Evolutionary conservation across 2,329 filamentous ascomycete species (phyloP), one percentile per base, ranked within the genome.

Genomic region (Chaetomiaceae sp.): DNA sequence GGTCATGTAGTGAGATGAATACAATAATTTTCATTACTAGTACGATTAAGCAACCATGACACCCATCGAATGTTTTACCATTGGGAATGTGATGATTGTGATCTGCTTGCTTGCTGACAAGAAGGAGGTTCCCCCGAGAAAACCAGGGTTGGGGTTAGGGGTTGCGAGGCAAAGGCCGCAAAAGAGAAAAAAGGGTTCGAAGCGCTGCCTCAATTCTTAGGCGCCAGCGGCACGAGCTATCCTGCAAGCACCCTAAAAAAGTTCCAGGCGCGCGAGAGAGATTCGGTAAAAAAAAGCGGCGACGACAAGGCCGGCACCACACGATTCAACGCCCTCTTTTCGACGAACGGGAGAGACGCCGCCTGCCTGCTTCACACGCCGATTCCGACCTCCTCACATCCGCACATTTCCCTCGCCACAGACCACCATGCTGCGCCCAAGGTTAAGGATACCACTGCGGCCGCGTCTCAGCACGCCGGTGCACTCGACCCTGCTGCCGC

Each of bases 381-480:
- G n/a, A n/a, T n/a, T 30, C 27, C 36, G 29, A 6, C 27, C 36
- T 37, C 27, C 23, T 21, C 25, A 2, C 5, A 36, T 20, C 32
- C 27, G 18, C 21, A 27, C 13, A 51, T 16, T 16, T 14, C 13
- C 46, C 18, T 18, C 42, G 23, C 50, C 52, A 34, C 20, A 16
- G 21, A 46, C 59, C 59, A 58, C 37, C 33, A 77, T 82, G 79
- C 67, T 82, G 61, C 75, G 77, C 62, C 71, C 78, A 51, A 71
- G 75, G 71, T 71, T 81, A 75, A 74, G 77, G 64, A 72, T 75
- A 72, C 75, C 77, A 56, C 71, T 73, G 60, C 66, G 66, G 66
- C 64, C 69, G 53, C 56, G 51, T 20, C 44, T 55, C 42, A 25
- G 40, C 41, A 25, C 38, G 42, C 54, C 53, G 36, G 45, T 43